Evolutionary conservation across 805 yeast species (phyloP).

Genomic region (Pichia occidentalis): DNA sequence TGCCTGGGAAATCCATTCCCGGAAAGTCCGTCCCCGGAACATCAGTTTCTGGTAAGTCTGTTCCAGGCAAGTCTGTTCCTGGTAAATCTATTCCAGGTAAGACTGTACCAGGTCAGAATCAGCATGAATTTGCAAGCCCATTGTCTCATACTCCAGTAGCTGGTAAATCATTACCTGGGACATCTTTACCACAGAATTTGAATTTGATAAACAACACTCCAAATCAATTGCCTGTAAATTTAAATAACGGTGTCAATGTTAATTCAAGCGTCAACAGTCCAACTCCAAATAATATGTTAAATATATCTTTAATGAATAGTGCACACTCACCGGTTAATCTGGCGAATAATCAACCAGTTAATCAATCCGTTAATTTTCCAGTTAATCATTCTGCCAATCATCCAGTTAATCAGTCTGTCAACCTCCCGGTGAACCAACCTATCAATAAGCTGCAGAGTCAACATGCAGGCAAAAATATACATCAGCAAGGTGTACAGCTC

Average conservation of each 20-base stretch:
- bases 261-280: background rate
- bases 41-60: slow-evolving; percentile 2
- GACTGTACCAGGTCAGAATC: too few species aligned
- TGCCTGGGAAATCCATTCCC: slow-evolving; percentile 1
- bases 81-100: too few species aligned
- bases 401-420: slow-evolving; percentile 6
- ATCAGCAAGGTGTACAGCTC: too few species aligned
- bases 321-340: slow-evolving; percentile 3
- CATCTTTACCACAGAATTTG: slow-evolving; percentile 1
- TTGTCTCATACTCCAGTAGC: too few species aligned
- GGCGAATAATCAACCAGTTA: background rate
- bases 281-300: too few species aligned
- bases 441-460: slow-evolving; percentile 10
- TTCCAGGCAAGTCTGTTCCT: too few species aligned
- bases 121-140: too few species aligned
- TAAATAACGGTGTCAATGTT: background rate
- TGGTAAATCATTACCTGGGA: slow-evolving; percentile 7
- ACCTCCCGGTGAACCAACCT: background rate
- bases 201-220: background rate
- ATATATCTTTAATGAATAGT: too few species aligned
- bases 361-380: background rate
- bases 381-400: background rate
- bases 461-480: too few species aligned
- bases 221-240: background rate
- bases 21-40: background rate